Base-by-base conservation (phyloP, 2,329 filamentous ascomycete genomes). In the Sclerotinia sclerotiorum region DNA sequence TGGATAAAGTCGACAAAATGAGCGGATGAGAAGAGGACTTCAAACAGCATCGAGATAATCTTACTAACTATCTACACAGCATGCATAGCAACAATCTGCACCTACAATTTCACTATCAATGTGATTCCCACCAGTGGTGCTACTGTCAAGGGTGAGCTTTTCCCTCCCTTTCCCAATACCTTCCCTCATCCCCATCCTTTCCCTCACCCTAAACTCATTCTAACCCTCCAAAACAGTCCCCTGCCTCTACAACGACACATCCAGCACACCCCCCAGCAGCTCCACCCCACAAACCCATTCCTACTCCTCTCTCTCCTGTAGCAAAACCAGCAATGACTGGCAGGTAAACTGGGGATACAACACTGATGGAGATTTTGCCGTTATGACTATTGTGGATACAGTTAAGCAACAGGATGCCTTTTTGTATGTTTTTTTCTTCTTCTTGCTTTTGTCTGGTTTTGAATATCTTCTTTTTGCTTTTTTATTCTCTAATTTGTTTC, bases 341-440 rank as follows among this genome's bases (percentile, higher is more conserved):
- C 10, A 24, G 2, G 58, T 71, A 27, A 71, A 58, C 35, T 72
- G 71, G 69, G 69, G 71, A 5, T 71, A 72, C 35, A 71, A 71
- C 24, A 1, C 39, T 1, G 35, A 10, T 27, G 61, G 51, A 10
- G 46, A 72, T 58, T 71, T 67, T 54, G 70, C 70, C 2, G 71
- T 72, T 10, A 69, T 72, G 69, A 71, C 68, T 0, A 51, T 70
- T 27, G 57, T 69, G 7, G 64, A 72, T 57, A 51, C 29, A 8
- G 15, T 17, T 10, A 27, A 35, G n/a, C 35, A 48, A 1, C 24
- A 66, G 21, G 66, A 70, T 63, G 67, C 69, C 4, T 72, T 54
- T 55, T 72, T 72, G 66, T 68, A 32, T 24, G 65, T 55, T 19
- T 10, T 27, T 13, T 13, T 58, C 17, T 27, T 21, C 5, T 5